Conservation (phyloP, 1,139 yeast species). For the Kodamaea sp. region DNA sequence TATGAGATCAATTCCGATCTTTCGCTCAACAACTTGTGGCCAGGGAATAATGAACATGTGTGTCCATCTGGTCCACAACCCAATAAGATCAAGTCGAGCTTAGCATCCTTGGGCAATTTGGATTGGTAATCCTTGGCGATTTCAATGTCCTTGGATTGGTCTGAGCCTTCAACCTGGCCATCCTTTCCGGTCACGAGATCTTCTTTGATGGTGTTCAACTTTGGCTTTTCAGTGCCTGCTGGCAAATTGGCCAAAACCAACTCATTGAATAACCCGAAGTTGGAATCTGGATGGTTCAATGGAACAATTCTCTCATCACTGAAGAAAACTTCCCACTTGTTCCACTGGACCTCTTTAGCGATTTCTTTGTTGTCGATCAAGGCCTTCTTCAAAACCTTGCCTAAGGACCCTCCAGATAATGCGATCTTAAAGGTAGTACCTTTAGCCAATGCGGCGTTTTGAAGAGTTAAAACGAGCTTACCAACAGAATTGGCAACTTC, state of each 20-base stretch:
- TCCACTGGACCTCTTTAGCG: conserved; percentile 55
- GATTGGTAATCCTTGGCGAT: conserved; percentile 55
- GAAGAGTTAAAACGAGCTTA: conserved; percentile 52
- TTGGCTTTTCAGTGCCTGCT: conserved; percentile 34
- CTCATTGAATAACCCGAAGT: conserved; percentile 62
- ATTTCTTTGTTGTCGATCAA: conserved; percentile 58
- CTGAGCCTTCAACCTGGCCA: conserved; percentile 42
- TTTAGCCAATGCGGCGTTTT: conserved; percentile 49
- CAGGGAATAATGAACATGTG: conserved; percentile 75
- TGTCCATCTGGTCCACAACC: conserved; percentile 87
- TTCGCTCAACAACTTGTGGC: conserved; percentile 49
- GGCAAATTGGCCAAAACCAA: conserved; percentile 53
- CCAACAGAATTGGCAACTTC: conserved; percentile 65
- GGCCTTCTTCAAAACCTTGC: conserved; percentile 71
- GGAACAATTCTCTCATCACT: conserved; percentile 97
- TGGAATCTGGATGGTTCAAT: conserved; percentile 72
- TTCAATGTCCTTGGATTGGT: conserved; percentile 38
- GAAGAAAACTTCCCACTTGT: conserved; percentile 89
- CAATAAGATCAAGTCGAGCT: conserved; percentile 59
- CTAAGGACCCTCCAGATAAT: conserved; percentile 87
- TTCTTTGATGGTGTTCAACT: conserved; percentile 53
- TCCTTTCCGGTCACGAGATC: conserved; percentile 46
- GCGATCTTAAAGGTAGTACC: conserved; percentile 66
- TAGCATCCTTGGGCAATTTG: conserved; percentile 39
- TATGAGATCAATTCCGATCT: conserved; percentile 38